Conservation (phyloP, 2,329 filamentous ascomycete genomes). For the Akanthomyces uredinophilus region DNA sequence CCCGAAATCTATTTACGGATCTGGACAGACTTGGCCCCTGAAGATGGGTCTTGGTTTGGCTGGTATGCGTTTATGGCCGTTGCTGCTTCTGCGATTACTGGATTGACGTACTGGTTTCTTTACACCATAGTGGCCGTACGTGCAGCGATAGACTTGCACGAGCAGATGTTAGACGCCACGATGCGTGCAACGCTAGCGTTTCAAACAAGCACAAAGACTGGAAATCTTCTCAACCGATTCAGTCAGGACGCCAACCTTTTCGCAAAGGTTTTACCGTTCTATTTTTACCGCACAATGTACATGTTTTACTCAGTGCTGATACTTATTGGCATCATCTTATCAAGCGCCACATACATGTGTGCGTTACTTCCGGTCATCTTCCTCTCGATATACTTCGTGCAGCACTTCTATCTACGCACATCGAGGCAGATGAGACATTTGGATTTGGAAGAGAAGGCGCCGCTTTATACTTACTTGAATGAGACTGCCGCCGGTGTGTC, state of each 20-base stretch:
- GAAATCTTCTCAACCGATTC: neutral
- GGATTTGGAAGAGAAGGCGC: slow-evolving; percentile 27
- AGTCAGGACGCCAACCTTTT: neutral
- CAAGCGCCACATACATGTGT: slow-evolving; percentile 14
- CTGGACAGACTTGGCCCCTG: neutral
- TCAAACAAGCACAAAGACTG: neutral
- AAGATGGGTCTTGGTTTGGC: neutral
- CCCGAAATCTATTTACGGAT: neutral
- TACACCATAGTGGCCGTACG: neutral
- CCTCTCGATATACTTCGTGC: slow-evolving; percentile 21
- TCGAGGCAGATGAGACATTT: slow-evolving; percentile 27
- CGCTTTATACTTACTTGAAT: slow-evolving; percentile 24
- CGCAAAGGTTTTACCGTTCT: neutral
- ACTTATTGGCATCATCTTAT: neutral
- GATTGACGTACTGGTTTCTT: neutral
- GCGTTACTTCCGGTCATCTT: slow-evolving; percentile 37
- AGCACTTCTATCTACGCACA: slow-evolving; percentile 28
- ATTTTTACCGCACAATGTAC: neutral
- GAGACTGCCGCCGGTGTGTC: slow-evolving; percentile 23
- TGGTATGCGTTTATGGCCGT: neutral
- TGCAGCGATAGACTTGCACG: neutral
- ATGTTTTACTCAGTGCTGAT: neutral
- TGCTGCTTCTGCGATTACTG: neutral
- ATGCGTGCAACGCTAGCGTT: neutral
- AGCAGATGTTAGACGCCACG: neutral